A percentile compares a stretch with the other conserved stretches of the same genome.
phyloP scores from a whole-genome alignment of 1,284 basidiomycete species.

The Pyrrhoderma noxium region DNA sequence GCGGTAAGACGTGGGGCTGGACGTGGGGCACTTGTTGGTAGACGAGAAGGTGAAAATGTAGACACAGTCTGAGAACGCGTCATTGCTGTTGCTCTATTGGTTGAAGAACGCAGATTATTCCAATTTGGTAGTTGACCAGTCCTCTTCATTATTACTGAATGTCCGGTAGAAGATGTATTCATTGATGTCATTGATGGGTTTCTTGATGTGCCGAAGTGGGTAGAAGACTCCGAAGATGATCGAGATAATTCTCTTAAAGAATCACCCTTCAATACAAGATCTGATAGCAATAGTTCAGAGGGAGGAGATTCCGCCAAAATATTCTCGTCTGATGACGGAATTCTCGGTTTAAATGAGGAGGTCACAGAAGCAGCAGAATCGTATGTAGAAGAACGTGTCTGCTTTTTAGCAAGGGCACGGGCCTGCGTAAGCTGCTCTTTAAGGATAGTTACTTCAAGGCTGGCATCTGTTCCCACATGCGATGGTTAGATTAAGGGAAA shows the following conservation, averaged over 20 bases:
- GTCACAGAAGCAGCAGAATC: slow-evolving; percentile 24
- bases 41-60: slow-evolving; percentile 29
- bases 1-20: slow-evolving; percentile 12
- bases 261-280: slow-evolving; percentile 31
- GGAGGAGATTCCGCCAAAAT: slow-evolving; percentile 46
- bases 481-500: slow-evolving; percentile 21
- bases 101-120: slow-evolving; percentile 34
- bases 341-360: slow-evolving; percentile 24
- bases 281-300: slow-evolving; percentile 53
- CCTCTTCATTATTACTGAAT: slow-evolving; percentile 43
- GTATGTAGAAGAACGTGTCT: slow-evolving; percentile 20
- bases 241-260: slow-evolving; percentile 9
- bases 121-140: slow-evolving; percentile 43
- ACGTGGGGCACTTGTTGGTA: slow-evolving; percentile 17
- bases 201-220: slow-evolving; percentile 21
- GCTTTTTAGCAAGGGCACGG: slow-evolving; percentile 26
- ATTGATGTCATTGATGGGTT: slow-evolving; percentile 26
- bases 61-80: slow-evolving; percentile 54
- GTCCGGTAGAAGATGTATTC: slow-evolving; percentile 32
- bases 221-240: slow-evolving; percentile 34
- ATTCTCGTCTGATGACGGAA: slow-evolving; percentile 27
- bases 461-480: slow-evolving; percentile 53
- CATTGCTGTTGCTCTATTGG: slow-evolving; percentile 34
- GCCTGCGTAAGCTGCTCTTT: slow-evolving; percentile 61
- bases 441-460: slow-evolving; percentile 77